phyloP scores from a whole-genome alignment of 805 yeast genomes.

The Pichia thaimueangensis region DNA sequence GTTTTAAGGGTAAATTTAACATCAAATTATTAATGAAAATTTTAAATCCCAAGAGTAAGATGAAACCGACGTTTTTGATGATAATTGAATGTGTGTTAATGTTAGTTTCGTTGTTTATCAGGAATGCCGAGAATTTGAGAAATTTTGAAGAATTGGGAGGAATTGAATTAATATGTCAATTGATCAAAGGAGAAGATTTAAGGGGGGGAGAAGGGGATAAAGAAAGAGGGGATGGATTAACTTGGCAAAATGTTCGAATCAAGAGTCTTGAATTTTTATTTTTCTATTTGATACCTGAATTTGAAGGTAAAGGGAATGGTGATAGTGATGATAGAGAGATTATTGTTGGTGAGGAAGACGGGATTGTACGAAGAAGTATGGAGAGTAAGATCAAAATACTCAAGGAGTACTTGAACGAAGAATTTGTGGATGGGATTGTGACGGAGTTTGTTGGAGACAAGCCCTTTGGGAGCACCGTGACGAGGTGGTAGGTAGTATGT shows the following conservation, averaged over 20 bases:
- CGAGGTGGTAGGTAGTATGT: not conserved
- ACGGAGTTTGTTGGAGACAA: not conserved
- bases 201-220: not conserved
- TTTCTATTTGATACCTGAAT: constrained; percentile 2
- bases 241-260: constrained; percentile 1
- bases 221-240: not conserved
- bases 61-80: not conserved
- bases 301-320: not conserved
- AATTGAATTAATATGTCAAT: not conserved
- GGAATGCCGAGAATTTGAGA: not conserved
- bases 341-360: not conserved
- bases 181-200: not conserved
- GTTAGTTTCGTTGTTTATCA: constrained; percentile 1
- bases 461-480: constrained; percentile 1
- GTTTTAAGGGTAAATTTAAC: not conserved
- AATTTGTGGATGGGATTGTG: constrained; percentile 4
- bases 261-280: constrained; percentile 6
- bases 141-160: constrained; percentile 1
- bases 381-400: not conserved
- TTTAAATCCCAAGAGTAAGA: not conserved
- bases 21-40: not conserved
- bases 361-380: not conserved
- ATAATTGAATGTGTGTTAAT: constrained; percentile 3
- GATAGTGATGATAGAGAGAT: not conserved
- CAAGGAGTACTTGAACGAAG: not conserved